Evolutionary conservation across 202 grass and related monocot species (phyloP).

Genomic region (Tripidium arundinaceum): DNA sequence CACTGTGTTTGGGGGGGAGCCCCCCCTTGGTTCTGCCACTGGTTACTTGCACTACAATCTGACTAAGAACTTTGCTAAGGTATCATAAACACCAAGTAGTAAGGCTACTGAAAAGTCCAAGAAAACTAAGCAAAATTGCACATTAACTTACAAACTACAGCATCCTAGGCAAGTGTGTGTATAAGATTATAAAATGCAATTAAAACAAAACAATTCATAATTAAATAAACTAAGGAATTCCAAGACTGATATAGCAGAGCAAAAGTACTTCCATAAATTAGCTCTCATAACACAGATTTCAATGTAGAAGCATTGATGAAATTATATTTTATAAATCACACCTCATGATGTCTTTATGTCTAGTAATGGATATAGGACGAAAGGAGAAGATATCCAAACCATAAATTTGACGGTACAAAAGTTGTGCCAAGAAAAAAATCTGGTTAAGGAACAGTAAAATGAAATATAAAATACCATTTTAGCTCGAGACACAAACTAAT

Average conservation of each 20-base stretch:
- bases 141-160: background rate
- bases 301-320: background rate
- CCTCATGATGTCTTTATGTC: background rate
- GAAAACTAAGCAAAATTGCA: background rate
- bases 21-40: too few relatives aligned
- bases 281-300: background rate
- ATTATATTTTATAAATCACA: background rate
- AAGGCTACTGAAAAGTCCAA: background rate
- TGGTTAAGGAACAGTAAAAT: background rate
- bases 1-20: too few relatives aligned
- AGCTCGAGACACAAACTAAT: background rate
- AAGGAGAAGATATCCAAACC: background rate
- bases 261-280: slow-evolving; percentile 14
- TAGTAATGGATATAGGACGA: background rate
- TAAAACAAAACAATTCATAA: background rate
- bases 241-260: background rate
- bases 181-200: background rate
- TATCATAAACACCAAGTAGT: background rate
- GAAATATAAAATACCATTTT: background rate
- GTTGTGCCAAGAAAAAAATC: background rate
- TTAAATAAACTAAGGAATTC: background rate
- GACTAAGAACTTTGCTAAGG: background rate
- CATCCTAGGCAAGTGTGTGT: background rate
- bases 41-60: background rate
- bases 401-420: background rate